Evolutionary conservation across 805 yeast species (phyloP).

Genomic region (Candida yuanshanica): DNA sequence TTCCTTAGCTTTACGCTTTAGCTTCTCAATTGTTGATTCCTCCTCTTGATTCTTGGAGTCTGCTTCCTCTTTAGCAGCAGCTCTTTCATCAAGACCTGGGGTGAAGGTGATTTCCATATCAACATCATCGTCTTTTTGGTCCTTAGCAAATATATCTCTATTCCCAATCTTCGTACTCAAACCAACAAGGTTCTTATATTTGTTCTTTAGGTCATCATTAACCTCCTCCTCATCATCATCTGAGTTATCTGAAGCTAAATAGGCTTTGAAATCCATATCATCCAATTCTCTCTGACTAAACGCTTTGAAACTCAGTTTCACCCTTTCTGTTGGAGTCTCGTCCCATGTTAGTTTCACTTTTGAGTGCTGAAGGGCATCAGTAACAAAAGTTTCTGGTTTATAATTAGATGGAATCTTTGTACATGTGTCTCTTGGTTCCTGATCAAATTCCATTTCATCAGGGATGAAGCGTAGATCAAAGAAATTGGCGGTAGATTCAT

Average conservation of each 20-base stretch:
- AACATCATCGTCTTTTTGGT: constrained; percentile 46
- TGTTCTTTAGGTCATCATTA: constrained; percentile 39
- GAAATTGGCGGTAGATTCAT: constrained; percentile 89
- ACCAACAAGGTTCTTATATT: constrained; percentile 56
- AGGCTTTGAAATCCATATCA: constrained; percentile 89
- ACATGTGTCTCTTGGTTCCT: constrained; percentile 70
- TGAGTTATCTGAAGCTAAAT: constrained; percentile 75
- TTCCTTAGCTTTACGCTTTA: constrained; percentile 87
- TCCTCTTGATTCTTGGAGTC: constrained; percentile 33
- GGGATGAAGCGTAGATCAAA: constrained; percentile 93
- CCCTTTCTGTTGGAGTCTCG: constrained; percentile 91
- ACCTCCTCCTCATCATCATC: constrained; percentile 37
- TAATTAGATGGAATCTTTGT: constrained; percentile 67
- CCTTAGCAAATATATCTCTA: constrained; percentile 30
- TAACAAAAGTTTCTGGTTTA: constrained; percentile 74
- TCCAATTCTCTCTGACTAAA: constrained; percentile 86
- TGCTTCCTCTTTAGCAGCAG: constrained; percentile 24
- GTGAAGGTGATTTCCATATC: constrained; percentile 96
- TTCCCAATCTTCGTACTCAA: constrained; percentile 30
- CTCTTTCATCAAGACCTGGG: constrained; percentile 63
- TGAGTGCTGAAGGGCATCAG: constrained; percentile 95
- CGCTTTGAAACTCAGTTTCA: constrained; percentile 67
- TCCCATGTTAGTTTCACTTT: constrained; percentile 98
- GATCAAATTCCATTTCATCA: constrained; percentile 84
- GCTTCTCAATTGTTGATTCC: constrained; percentile 71